Evolutionary conservation across 2,329 filamentous ascomycete species (phyloP), one percentile per base, ranked within the genome.

Genomic region (Atkinsonella texensis): DNA sequence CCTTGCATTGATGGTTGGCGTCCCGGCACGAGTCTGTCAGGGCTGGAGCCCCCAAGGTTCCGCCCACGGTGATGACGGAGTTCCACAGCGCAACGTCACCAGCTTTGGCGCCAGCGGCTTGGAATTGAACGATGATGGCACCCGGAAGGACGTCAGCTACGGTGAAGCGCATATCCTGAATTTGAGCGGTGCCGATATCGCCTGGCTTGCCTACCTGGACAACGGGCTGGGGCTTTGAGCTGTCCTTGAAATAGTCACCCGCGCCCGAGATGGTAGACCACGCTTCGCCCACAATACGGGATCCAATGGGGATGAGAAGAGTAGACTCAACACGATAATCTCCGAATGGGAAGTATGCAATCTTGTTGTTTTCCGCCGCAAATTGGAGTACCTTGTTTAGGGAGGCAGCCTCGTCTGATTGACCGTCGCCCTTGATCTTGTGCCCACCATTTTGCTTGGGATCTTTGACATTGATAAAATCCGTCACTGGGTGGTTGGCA

Each of bases 221-320:
- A 18, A 81, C 66, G 1, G 75, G 67, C 43, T 65, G 64, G 0
- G 79, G 78, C 39, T 65, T 65, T 65, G 61, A 51, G 72, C 64
- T 50, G 59, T 67, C 61, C 75, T 81, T 45, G 65, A 69, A 52
- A 57, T 52, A 59, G 40, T 54, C 48, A 11, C 78, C 77, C 4
- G 62, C 63, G 2, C 68, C 77, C n/a, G 68, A 72, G 59, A 76
- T 74, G 3, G 69, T 68, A 10, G 77, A 70, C 68, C 75, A 79
- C 5, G 71, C 70, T 61, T 81, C 76, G 18, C 80, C 80, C 10
- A 79, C 68, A 28, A 83, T 71, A 2, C 69, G 68, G 4, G 75
- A 74, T 12, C 74, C 73, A 3, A 56, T 49, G 6, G 62, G 62
- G 13, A 64, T 51, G n/a, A 56, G 50, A 1, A 63, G 53, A 7